Evolutionary conservation across 2,329 filamentous ascomycete species (phyloP), one percentile per base, ranked within the genome.

Genomic region (Colletotrichum sp.): DNA sequence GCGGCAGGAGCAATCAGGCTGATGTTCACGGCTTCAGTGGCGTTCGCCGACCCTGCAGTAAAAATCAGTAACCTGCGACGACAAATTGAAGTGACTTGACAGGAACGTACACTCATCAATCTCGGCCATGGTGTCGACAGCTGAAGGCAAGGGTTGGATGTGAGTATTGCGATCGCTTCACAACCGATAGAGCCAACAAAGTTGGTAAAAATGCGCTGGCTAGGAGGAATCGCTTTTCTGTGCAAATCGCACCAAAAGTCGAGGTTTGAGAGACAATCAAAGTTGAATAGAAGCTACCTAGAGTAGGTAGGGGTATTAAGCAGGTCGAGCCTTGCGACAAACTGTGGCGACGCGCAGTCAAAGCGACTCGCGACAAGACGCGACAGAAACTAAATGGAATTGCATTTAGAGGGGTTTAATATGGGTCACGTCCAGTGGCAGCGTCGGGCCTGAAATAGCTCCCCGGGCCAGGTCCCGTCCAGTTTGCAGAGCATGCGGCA

Each of bases 21-120:
- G 78, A 95, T 87, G 67, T 85, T 86, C 78, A 94, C 81, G 70
- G 91, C 91, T 78, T 93, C 89, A 77, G 90, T 93, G 80, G 91
- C 87, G 78, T 89, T 86, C 73, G 85, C 84, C 66, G 90, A 87
- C 92, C 92, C 90, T 91, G 72, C 12, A 16, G n/a, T 31, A 36
- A 24, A n/a, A 12, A 38, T 51, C 18, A 59, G 29, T 31, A 7
- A 31, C 15, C 18, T 33, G 57, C 57, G 21, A n/a, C 16, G 18
- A 21, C 18, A 18, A 18, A 29, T 29, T 34, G 5, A 36, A 54
- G 36, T 27, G 33, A 59, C 31, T 38, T 33, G 15, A 12, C 8
- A 31, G 24, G 67, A 54, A 59, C 69, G 15, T 58, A 74, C 72
- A 74, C 51, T 74, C 72, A 38, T 74, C 72, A 24, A 51, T 58